phyloP scores from a whole-genome alignment of 2,329 filamentous ascomycete species.

The Xylariaceae sp. region DNA sequence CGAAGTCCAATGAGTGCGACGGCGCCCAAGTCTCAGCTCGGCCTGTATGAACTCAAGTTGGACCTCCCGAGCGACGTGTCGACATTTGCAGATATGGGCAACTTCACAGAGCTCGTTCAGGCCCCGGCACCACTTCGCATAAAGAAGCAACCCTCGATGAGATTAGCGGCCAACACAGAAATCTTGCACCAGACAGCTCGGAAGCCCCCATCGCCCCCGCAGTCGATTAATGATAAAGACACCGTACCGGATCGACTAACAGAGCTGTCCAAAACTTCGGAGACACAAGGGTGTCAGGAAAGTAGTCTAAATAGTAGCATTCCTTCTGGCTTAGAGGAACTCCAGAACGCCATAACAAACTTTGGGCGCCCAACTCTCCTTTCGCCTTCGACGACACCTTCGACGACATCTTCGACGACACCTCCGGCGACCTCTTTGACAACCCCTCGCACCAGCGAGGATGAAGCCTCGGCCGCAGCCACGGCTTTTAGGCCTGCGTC shows the following conservation, averaged over 20 bases:
- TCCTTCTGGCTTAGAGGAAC: slow-evolving; percentile 21
- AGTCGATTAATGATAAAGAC: slow-evolving; percentile 28
- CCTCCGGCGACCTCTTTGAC: slow-evolving; percentile 38
- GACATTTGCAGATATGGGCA: slow-evolving; percentile 26
- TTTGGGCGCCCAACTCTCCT: slow-evolving; percentile 34
- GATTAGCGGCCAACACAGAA: slow-evolving; percentile 6
- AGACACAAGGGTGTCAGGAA: slow-evolving; percentile 16
- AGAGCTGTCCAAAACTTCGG: slow-evolving; percentile 12
- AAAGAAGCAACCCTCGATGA: slow-evolving; percentile 16
- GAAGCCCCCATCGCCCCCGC: slow-evolving; percentile 33
- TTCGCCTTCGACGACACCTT: slow-evolving; percentile 39
- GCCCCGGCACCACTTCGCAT: slow-evolving; percentile 22
- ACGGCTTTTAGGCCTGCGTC: slow-evolving; percentile 9
- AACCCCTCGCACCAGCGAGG: slow-evolving; percentile 38
- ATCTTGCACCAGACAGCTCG: slow-evolving; percentile 12
- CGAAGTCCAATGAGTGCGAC: slow-evolving; percentile 15
- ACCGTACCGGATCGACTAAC: slow-evolving; percentile 11
- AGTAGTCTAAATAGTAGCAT: slow-evolving; percentile 22
- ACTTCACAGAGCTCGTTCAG: slow-evolving; percentile 22
- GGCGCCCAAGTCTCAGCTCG: slow-evolving; percentile 35
- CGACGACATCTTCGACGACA: no score
- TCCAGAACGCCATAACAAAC: slow-evolving; percentile 17
- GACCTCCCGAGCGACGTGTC: slow-evolving; percentile 22
- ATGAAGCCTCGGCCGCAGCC: slow-evolving; percentile 25
- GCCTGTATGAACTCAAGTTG: slow-evolving; percentile 36